Percentiles rank a stretch among this genome's conserved stretches.
Evolutionary conservation across 345 rosid genomes (phyloP).

Genomic region (Geranium rotundifolium): DNA sequence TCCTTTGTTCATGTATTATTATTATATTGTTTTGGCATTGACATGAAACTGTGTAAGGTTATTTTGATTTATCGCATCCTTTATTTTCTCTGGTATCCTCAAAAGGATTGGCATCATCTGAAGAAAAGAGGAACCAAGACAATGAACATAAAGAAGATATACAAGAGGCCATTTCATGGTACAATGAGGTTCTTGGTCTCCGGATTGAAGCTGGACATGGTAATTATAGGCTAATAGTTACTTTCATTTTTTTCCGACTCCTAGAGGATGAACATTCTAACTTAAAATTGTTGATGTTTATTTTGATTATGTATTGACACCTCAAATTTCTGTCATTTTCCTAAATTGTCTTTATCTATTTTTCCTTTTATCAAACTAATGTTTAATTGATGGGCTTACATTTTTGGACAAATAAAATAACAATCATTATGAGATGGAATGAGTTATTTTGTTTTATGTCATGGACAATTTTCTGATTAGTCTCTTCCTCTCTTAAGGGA

Average conservation of each 20-base stretch:
- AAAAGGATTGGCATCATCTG: constrained; percentile 30
- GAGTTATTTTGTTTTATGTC: no score
- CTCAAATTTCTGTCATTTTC: no score
- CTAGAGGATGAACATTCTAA: not conserved
- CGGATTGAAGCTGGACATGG: constrained; percentile 80
- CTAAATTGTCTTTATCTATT: no score
- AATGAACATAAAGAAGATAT: constrained; percentile 33
- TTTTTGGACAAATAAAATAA: no score
- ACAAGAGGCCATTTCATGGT: constrained; percentile 70
- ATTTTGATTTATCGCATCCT: constrained; percentile 4
- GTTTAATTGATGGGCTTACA: no score
- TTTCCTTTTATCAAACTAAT: no score
- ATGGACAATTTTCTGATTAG: no score
- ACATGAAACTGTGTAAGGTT: not conserved
- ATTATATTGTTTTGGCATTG: not conserved
- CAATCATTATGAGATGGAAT: no score
- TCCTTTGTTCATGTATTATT: not conserved
- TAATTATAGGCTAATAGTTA: constrained; percentile 15
- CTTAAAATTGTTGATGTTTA: constrained; percentile 4
- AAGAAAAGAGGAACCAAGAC: constrained; percentile 29
- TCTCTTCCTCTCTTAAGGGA: constrained; percentile 30
- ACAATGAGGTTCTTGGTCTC: constrained; percentile 66
- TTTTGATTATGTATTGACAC: no score
- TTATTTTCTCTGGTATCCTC: constrained; percentile 2
- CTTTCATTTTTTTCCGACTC: constrained; percentile 6